Conservation (phyloP, 108 stramenopile species). For the Cyclotella cryptica region DNA sequence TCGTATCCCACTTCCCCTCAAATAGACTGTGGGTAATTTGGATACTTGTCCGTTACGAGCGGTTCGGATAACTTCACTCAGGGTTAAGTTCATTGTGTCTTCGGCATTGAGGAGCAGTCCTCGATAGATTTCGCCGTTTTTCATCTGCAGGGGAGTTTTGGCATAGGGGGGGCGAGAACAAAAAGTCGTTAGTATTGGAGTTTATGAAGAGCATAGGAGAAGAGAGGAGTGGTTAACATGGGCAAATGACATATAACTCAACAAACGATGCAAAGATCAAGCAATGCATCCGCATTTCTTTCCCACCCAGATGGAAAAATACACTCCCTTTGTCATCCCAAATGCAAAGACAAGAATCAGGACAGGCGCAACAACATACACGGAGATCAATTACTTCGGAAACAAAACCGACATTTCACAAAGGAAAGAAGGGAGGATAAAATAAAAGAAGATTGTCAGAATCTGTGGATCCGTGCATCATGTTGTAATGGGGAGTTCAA, state of each 20-base stretch:
- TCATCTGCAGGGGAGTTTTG: slow-evolving; percentile 68
- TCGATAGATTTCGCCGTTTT: slow-evolving; percentile 96
- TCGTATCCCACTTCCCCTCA: slow-evolving; percentile 93
- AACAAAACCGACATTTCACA: too few relatives aligned
- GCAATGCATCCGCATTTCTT: too few relatives aligned
- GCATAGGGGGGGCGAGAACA: background rate
- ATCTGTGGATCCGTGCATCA: background rate
- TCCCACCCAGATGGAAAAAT: too few relatives aligned
- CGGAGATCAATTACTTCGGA: too few relatives aligned
- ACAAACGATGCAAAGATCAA: background rate
- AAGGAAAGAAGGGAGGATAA: background rate
- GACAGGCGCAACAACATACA: too few relatives aligned
- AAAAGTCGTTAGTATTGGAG: background rate
- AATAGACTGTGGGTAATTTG: slow-evolving; percentile 85
- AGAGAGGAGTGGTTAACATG: background rate
- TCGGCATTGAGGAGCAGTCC: slow-evolving; percentile 94
- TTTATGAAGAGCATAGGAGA: too few relatives aligned
- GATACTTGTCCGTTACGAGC: slow-evolving; percentile 84
- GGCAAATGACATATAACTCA: background rate
- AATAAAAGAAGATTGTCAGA: slow-evolving; percentile 2
- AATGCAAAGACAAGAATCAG: too few relatives aligned
- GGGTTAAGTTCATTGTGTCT: slow-evolving; percentile 96
- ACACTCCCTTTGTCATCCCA: too few relatives aligned
- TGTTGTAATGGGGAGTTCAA: too few relatives aligned
- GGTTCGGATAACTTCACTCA: slow-evolving; percentile 85